A percentile compares a stretch with the other conserved stretches of the same genome.
Evolutionary conservation across 202 grass and related monocot genomes (phyloP).

Genomic region (Zoysia matrella): DNA sequence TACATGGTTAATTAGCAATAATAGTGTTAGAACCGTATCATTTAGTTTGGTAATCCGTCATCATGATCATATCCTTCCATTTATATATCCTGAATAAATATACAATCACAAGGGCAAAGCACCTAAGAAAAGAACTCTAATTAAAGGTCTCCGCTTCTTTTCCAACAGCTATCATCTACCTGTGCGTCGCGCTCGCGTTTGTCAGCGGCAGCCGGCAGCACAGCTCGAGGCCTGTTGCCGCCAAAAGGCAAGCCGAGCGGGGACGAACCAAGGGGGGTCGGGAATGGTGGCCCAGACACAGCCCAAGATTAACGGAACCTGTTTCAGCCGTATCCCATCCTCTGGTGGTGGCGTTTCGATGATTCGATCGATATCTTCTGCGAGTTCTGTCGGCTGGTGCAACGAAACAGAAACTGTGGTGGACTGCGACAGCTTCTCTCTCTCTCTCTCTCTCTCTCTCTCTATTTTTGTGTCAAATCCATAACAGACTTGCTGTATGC

Average conservation of each 20-base stretch:
- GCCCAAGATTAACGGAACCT: slow-evolving; percentile 29
- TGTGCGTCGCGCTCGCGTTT: slow-evolving; percentile 8
- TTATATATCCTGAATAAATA: not conserved
- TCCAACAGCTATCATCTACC: not conserved
- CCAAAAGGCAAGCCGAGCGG: slow-evolving; percentile 39
- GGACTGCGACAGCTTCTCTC: too few species aligned
- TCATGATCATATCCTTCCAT: not conserved
- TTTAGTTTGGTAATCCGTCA: not conserved
- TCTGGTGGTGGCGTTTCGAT: too few species aligned
- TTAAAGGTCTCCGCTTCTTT: not conserved
- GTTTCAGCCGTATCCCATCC: not conserved
- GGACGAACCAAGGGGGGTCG: not conserved
- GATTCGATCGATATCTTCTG: too few species aligned
- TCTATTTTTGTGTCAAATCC: too few species aligned
- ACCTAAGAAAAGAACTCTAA: not conserved
- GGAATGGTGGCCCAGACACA: slow-evolving; percentile 31
- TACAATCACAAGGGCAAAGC: not conserved
- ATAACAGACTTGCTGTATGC: too few species aligned
- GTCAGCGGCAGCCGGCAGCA: slow-evolving; percentile 3
- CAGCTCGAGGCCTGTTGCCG: slow-evolving; percentile 2
- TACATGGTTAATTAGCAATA: slow-evolving; percentile 18
- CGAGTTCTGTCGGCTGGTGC: too few species aligned
- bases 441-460: too few species aligned
- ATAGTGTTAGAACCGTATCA: not conserved
- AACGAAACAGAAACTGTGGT: too few species aligned